phyloP scores from a whole-genome alignment of 2,329 filamentous ascomycete genomes.

The Acrocalymma vagum region DNA sequence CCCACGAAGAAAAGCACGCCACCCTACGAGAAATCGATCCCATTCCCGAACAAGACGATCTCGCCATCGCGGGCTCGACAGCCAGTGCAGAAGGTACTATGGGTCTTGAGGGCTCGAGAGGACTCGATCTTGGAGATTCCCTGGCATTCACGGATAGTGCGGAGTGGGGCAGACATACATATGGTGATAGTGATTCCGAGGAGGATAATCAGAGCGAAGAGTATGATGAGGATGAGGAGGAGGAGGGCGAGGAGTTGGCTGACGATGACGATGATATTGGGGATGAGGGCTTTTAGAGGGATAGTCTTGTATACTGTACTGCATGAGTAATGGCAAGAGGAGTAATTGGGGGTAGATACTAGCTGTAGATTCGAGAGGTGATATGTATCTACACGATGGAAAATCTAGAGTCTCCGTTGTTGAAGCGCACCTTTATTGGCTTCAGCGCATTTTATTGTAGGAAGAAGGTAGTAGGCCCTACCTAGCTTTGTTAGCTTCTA shows the following conservation, averaged over 20 bases:
- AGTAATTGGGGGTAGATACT: too few species aligned
- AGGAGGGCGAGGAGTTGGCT: constrained; percentile 42
- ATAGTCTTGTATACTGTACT: too few species aligned
- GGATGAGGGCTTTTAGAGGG: too few species aligned
- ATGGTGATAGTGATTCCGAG: constrained; percentile 28
- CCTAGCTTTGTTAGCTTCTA: too few species aligned
- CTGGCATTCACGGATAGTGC: constrained; percentile 41
- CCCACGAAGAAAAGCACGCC: constrained; percentile 14
- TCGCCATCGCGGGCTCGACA: constrained; percentile 11
- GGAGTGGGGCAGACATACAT: constrained; percentile 42
- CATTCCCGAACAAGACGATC: constrained; percentile 14
- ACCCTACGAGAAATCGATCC: constrained; percentile 40
- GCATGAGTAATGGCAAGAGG: too few species aligned
- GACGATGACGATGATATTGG: constrained; percentile 27
- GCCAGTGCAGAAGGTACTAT: constrained; percentile 13
- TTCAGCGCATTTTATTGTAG: too few species aligned
- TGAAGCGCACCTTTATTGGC: too few species aligned
- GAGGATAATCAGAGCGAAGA: constrained; percentile 44
- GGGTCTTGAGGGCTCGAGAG: constrained; percentile 27
- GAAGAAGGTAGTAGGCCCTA: too few species aligned
- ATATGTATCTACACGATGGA: too few species aligned
- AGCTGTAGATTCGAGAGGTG: too few species aligned
- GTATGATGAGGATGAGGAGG: constrained; percentile 48
- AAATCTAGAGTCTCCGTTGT: too few species aligned
- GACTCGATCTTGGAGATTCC: constrained; percentile 36